Percentiles rank a stretch among this genome's conserved stretches.
phyloP scores from a whole-genome alignment of 2,329 filamentous ascomycete genomes.

The Alternaria metachromatica region DNA sequence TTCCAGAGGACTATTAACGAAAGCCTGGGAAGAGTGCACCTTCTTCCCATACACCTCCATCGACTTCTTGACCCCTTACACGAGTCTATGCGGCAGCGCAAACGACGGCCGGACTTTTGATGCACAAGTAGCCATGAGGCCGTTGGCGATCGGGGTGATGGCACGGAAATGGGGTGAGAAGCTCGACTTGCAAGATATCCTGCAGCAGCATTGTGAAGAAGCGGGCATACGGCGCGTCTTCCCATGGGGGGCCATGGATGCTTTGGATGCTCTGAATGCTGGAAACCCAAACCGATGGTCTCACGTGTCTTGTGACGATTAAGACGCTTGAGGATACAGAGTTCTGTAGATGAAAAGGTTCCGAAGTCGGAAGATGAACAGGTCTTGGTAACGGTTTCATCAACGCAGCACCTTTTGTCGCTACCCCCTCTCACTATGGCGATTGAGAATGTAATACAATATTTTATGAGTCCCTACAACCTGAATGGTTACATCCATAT shows the following conservation, averaged over 20 bases:
- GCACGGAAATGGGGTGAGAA: neutral
- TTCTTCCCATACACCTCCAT: neutral
- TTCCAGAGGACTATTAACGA: neutral
- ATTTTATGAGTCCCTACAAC: rapidly evolving
- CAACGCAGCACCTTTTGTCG: neutral
- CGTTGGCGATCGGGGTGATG: neutral
- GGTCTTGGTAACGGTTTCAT: neutral
- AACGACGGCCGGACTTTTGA: neutral
- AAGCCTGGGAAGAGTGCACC: neutral
- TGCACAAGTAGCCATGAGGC: neutral
- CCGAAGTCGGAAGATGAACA: neutral
- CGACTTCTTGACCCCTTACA: neutral
- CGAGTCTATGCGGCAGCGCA: neutral
- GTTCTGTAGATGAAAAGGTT: too few relatives aligned
- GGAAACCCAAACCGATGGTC: too few relatives aligned
- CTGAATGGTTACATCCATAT: neutral
- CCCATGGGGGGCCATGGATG: too few relatives aligned
- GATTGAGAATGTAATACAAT: neutral
- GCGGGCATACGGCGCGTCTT: neutral
- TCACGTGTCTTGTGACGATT: too few relatives aligned
- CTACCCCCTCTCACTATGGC: neutral
- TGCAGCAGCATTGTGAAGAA: neutral
- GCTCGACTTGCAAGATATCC: neutral
- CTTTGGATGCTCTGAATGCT: too few relatives aligned
- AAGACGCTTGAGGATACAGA: too few relatives aligned